Evolutionary conservation across 129 eudicot species (phyloP).

Genomic region (Lactuca sativa): DNA sequence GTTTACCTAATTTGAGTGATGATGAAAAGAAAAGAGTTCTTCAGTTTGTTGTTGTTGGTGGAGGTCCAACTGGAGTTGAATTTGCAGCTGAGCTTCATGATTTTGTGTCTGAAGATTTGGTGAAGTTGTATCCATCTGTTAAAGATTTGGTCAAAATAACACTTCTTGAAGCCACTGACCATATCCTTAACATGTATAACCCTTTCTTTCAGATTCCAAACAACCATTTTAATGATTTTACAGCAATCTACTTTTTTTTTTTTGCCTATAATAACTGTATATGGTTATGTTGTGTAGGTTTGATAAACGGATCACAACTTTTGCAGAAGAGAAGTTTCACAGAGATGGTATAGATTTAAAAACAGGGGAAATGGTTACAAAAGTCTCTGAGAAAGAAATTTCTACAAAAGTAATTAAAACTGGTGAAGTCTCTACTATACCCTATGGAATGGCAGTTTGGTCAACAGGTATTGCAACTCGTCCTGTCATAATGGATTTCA

Average conservation of each 20-base stretch:
- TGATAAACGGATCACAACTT: constrained; percentile 85
- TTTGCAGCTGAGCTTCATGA: constrained; percentile 96
- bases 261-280: not conserved
- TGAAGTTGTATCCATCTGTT: constrained; percentile 66
- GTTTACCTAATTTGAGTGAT: constrained; percentile 66
- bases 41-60: constrained; percentile 90
- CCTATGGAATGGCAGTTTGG: constrained; percentile 93
- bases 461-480: constrained; percentile 98
- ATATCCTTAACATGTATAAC: constrained; percentile 74
- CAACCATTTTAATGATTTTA: not conserved
- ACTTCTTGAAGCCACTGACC: constrained; percentile 86
- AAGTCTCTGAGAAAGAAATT: constrained; percentile 67
- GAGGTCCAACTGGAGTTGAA: constrained; percentile 95
- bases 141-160: constrained; percentile 75
- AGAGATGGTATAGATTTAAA: constrained; percentile 83
- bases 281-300: constrained; percentile 52
- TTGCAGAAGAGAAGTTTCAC: constrained; percentile 80
- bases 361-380: constrained; percentile 86
- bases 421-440: constrained; percentile 61
- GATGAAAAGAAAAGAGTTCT: constrained; percentile 74
- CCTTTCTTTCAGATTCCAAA: not conserved
- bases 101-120: constrained; percentile 75
- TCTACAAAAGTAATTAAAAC: constrained; percentile 70
- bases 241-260: not conserved
- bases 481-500: constrained; percentile 78